phyloP scores from a whole-genome alignment of 2,329 filamentous ascomycete genomes.

The Chaetomium strumarium region DNA sequence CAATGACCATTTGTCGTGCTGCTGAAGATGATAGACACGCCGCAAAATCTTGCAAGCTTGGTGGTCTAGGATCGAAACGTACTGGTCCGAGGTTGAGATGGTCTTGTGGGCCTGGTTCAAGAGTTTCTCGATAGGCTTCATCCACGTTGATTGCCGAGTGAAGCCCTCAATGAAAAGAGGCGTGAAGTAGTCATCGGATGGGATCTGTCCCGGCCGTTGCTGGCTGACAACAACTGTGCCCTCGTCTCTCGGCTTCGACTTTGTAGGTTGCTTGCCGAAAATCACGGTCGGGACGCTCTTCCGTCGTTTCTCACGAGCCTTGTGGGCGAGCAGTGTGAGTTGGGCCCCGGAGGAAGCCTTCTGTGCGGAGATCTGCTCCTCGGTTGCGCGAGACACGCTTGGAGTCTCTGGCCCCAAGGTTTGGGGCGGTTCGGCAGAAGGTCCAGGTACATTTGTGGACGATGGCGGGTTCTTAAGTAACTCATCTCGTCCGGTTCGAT shows the following conservation, averaged over 20 bases:
- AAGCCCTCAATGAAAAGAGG: constrained; percentile 56
- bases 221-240: constrained; percentile 38
- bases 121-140: constrained; percentile 63
- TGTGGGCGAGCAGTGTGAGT: constrained; percentile 27
- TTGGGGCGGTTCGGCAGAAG: background rate
- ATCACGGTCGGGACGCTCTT: constrained; percentile 68
- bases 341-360: constrained; percentile 13
- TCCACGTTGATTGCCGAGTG: constrained; percentile 49
- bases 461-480: background rate
- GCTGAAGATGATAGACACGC: constrained; percentile 84
- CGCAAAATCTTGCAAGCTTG: constrained; percentile 83
- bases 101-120: constrained; percentile 84
- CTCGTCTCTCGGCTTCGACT: constrained; percentile 35
- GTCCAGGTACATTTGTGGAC: background rate
- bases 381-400: background rate
- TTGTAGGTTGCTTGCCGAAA: constrained; percentile 62
- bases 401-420: background rate
- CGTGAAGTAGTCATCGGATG: constrained; percentile 58
- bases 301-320: constrained; percentile 53
- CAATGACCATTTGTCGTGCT: constrained; percentile 86
- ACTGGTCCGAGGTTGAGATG: constrained; percentile 76
- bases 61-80: constrained; percentile 75
- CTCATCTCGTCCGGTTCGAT: background rate
- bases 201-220: constrained; percentile 38
- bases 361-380: background rate